Base-by-base conservation (phyloP, 768 basidiomycete genomes). In the Agrocybe praecox region DNA sequence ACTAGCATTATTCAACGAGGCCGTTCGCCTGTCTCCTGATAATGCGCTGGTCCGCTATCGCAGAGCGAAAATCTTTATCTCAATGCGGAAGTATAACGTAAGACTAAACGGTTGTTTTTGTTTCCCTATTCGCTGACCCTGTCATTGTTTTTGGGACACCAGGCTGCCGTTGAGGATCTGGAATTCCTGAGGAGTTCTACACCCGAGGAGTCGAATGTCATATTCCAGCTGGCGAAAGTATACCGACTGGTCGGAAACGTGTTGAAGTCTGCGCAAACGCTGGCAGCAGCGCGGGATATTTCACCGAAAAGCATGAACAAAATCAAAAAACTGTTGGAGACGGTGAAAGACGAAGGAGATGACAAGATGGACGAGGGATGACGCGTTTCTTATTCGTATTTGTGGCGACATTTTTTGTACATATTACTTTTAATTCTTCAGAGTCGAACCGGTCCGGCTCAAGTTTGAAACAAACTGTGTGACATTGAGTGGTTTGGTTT, bases 31-130 rank as follows among this genome's bases (percentile, higher is more conserved):
- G 62, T 84, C 90, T 29, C 93, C 94, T 50, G 88, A 93, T 56
- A 98, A 96, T 69, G 88, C 96, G 40, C 84, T 97, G 72, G 94
- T 94, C 69, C 86, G 92, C 61, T 99, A 97, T 85, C 89, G 94
- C 67, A 83, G 95, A 59, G 94, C 94, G 26, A 91, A 95, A 77
- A 89, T 96, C 65, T 81, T 93, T 72, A 88, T 97, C 74, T 83
- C 87, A 48, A 83, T 92, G 79, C 85, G 85, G 76, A 85, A 86
- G 69, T 94, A 94, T 74, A 74, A 84, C 73, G 96, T 96, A 71
- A 78, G 89, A 48, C 29, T 23, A 43, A 54, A 52, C 43, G 54
- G 19, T 62, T 54, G 52, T 42, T 32, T 50, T 40, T 54, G 54
- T 33, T 26, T 49, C 26, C 46, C 46, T 56, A 34, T 33, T 46